phyloP scores from a whole-genome alignment of 164 flowering plant genomes.

The Kalanchoe fedtschenkoi region DNA sequence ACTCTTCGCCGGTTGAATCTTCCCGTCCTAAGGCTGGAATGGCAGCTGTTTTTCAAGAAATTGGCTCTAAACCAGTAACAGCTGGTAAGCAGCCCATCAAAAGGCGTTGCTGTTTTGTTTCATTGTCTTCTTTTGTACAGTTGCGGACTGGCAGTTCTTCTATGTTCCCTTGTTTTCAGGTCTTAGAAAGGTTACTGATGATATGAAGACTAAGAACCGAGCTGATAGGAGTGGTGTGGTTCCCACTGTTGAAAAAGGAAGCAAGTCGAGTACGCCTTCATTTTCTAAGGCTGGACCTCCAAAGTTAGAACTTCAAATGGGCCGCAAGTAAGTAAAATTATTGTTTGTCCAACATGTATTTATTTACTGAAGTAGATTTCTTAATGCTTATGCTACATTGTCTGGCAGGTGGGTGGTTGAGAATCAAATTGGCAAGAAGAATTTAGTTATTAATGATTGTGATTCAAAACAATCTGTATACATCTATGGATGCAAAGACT shows the following conservation, averaged over 20 bases:
- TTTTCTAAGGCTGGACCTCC: conserved; percentile 82
- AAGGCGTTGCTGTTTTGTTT: not conserved
- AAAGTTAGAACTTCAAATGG: conserved; percentile 92
- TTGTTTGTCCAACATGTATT: not conserved
- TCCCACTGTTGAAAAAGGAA: conserved; percentile 40
- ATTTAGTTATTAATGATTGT: conserved; percentile 86
- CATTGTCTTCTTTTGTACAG: not conserved
- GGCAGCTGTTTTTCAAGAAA: conserved; percentile 93
- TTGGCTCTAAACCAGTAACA: conserved; percentile 64
- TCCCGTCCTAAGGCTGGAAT: conserved; percentile 72
- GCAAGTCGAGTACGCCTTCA: conserved; percentile 37
- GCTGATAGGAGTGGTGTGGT: conserved; percentile 68
- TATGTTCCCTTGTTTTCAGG: conserved; percentile 22
- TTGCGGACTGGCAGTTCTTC: not conserved
- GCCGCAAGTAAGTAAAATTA: conserved; percentile 70
- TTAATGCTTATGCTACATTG: conserved; percentile 2
- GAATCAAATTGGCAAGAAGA: conserved; percentile 84
- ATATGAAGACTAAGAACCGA: conserved; percentile 95
- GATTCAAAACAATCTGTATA: conserved; percentile 90
- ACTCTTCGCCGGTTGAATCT: conserved; percentile 43
- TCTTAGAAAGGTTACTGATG: conserved; percentile 56
- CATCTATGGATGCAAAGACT: conserved; percentile 91
- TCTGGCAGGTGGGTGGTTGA: conserved; percentile 91
- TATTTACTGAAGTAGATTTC: conserved; percentile 7
- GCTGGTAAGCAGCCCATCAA: conserved; percentile 31